Percentiles rank a stretch among this genome's conserved stretches.
These are phyloP conservation scores for Helotiales sp. DNA, from an alignment of 2,329 filamentous ascomycete species.

Conservation along the genomic window DNA sequence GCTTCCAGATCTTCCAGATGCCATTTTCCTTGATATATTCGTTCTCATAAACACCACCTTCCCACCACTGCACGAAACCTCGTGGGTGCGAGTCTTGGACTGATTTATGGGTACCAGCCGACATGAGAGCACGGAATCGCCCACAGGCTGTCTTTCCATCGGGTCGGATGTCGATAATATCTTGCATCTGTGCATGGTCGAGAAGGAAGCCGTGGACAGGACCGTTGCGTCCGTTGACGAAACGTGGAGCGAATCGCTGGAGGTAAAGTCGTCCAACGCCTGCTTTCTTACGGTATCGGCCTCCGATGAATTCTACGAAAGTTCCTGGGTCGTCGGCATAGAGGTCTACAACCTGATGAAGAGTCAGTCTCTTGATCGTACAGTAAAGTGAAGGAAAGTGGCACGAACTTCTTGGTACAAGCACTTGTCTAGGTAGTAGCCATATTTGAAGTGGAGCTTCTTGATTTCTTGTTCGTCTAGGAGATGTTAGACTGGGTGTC, in stretches of 20 bases:
- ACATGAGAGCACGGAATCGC: conserved; percentile 56
- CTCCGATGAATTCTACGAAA: conserved; percentile 56
- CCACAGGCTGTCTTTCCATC: conserved; percentile 48
- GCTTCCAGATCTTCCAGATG: conserved; percentile 53
- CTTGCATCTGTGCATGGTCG: conserved; percentile 58
- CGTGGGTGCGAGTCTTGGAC: conserved; percentile 51
- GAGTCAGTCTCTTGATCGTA: neutral
- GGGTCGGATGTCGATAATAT: conserved; percentile 51
- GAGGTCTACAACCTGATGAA: conserved; percentile 45
- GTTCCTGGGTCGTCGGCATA: conserved; percentile 53
- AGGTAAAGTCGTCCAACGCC: conserved; percentile 54
- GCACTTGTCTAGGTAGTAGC: conserved; percentile 60
- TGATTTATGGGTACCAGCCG: conserved; percentile 52
- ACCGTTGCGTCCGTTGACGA: conserved; percentile 55
- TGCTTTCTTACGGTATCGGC: conserved; percentile 51
- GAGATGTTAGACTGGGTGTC: neutral
- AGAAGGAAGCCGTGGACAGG: conserved; percentile 56
- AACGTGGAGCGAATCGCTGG: conserved; percentile 49
- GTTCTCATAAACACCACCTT: conserved; percentile 59
- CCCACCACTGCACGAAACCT: conserved; percentile 57
- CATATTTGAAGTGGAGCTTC: conserved; percentile 58
- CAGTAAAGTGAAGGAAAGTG: neutral
- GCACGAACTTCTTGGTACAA: conserved; percentile 51
- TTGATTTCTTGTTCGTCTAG: conserved; percentile 54
- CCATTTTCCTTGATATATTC: conserved; percentile 58